These are phyloP conservation scores for Solanum raphanifolium DNA, from an alignment of 257 asterid species.

Conservation along the genomic window DNA sequence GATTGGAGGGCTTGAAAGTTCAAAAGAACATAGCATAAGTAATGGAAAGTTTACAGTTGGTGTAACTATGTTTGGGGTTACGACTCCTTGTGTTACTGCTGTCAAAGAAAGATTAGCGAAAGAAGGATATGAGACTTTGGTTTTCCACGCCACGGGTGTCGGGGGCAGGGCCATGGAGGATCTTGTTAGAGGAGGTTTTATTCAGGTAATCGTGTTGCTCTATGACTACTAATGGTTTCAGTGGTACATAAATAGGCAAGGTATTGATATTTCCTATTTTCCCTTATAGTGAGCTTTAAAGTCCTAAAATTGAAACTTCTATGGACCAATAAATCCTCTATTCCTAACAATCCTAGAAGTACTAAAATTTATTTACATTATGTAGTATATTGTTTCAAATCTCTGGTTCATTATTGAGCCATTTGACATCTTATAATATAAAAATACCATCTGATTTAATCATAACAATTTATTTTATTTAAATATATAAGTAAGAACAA, in stretches of 20 bases:
- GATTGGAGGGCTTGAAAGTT: conserved; percentile 33
- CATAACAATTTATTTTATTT: background rate
- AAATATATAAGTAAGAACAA: background rate
- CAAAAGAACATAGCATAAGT: conserved; percentile 13
- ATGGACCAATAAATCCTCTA: background rate
- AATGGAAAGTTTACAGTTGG: conserved; percentile 64
- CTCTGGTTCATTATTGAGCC: background rate
- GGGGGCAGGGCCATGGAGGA: conserved; percentile 99
- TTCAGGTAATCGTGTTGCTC: conserved; percentile 41
- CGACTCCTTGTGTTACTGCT: conserved; percentile 77
- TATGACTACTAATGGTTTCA: background rate
- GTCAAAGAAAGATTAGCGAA: conserved; percentile 68
- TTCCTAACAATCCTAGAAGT: background rate
- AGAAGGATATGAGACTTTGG: conserved; percentile 80
- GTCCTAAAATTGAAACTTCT: background rate
- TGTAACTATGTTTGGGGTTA: conserved; percentile 93
- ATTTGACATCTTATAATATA: background rate
- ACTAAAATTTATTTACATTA: background rate
- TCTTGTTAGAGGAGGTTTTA: conserved; percentile 78
- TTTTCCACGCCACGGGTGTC: conserved; percentile 95
- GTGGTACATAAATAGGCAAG: background rate
- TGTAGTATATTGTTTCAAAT: background rate
- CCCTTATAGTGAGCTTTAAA: background rate
- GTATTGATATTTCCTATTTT: background rate
- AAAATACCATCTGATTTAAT: background rate